A percentile compares a stretch with the other conserved stretches of the same genome.
phyloP scores from a whole-genome alignment of 768 basidiomycete genomes.

The Lyophyllum atratum region DNA sequence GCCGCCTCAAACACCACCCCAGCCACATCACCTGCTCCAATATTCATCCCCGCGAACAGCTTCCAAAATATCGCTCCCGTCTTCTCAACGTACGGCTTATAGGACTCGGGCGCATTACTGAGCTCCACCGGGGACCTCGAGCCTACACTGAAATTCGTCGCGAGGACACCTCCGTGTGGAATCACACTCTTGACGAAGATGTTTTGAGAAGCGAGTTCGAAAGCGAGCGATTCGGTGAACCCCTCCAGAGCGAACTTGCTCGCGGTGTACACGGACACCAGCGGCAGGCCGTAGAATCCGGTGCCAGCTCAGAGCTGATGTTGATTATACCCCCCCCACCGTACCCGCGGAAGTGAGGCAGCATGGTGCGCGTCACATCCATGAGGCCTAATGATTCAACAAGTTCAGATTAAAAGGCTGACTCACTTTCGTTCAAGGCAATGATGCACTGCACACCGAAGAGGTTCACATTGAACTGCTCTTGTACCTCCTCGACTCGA shows the following conservation, averaged over 20 bases:
- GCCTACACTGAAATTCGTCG: background rate
- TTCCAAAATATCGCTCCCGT: background rate
- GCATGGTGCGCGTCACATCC: background rate
- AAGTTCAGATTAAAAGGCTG: background rate
- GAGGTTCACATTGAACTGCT: background rate
- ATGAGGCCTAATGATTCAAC: background rate
- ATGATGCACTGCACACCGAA: background rate
- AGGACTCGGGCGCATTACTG: background rate
- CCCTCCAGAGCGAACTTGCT: background rate
- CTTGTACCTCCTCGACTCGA: background rate
- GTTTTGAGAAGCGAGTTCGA: background rate
- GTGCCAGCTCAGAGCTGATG: background rate
- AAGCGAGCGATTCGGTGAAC: background rate
- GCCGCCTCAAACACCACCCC: background rate
- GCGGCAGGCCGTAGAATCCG: background rate
- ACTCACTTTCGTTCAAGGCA: too few relatives aligned
- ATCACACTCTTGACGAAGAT: background rate
- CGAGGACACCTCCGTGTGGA: background rate
- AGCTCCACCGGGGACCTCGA: background rate
- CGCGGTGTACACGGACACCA: background rate
- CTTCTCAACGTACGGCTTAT: background rate
- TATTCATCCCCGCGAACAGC: background rate
- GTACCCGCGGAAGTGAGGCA: background rate
- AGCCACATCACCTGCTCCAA: background rate
- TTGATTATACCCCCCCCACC: background rate